phyloP scores from a whole-genome alignment of 108 stramenopile species.

The Fragilaria crotonensis region DNA sequence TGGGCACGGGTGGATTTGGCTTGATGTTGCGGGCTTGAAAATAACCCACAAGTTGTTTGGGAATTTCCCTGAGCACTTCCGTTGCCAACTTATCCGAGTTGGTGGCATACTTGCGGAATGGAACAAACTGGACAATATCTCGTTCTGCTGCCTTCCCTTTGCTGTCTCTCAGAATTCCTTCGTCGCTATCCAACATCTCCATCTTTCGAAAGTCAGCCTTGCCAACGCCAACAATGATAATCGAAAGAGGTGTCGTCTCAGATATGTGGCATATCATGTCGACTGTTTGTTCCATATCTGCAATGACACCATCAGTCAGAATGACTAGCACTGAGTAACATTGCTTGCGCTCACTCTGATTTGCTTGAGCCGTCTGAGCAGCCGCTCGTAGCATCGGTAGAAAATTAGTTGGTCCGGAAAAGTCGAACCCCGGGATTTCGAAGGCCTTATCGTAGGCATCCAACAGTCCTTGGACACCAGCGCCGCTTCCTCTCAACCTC shows the following conservation, averaged over 20 bases:
- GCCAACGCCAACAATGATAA: conserved; percentile 79
- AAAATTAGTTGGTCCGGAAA: conserved; percentile 63
- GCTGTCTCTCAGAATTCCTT: conserved; percentile 19
- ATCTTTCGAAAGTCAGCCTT: conserved; percentile 59
- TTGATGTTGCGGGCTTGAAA: conserved; percentile 35
- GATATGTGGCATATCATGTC: conserved; percentile 40
- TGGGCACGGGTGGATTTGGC: conserved; percentile 27
- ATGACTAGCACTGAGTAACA: conserved; percentile 60
- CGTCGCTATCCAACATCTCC: conserved; percentile 31
- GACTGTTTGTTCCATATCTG: conserved; percentile 63
- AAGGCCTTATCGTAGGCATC: conserved; percentile 58
- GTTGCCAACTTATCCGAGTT: conserved; percentile 34
- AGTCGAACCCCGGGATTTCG: conserved; percentile 35
- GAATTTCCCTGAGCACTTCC: conserved; percentile 43
- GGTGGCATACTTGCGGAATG: conserved; percentile 42
- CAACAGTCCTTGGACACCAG: conserved; percentile 60
- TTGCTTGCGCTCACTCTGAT: conserved; percentile 18
- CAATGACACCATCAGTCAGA: conserved; percentile 82
- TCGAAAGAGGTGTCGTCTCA: conserved; percentile 57
- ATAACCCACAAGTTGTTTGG: conserved; percentile 52
- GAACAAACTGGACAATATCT: conserved; percentile 77
- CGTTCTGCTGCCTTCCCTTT: conserved; percentile 20
- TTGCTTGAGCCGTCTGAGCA: conserved; percentile 17
- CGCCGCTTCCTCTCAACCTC: conserved; percentile 35
- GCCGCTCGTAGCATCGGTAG: conserved; percentile 45